A percentile compares a stretch with the other conserved stretches of the same genome.
Conservation (phyloP, 768 basidiomycete species). For the Auriscalpium microsporum region DNA sequence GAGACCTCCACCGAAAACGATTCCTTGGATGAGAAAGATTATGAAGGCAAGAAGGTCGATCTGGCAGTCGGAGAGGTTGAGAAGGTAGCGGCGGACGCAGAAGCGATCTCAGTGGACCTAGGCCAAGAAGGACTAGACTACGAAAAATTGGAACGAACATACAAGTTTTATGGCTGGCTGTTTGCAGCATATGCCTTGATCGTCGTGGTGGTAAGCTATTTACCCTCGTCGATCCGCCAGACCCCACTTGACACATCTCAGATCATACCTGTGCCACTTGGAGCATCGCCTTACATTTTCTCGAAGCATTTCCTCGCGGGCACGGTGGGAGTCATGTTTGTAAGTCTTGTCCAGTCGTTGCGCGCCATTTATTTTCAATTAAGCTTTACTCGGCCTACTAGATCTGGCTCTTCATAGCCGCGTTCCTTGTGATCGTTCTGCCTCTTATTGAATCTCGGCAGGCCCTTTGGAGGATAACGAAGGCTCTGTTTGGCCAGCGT, state of each 20-base stretch:
- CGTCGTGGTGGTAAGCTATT: neutral
- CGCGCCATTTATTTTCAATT: constrained; percentile 11
- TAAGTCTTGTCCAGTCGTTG: constrained; percentile 1
- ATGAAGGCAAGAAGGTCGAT: neutral
- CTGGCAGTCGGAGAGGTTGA: neutral
- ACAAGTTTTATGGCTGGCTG: neutral
- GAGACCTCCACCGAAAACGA: neutral
- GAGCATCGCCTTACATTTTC: constrained; percentile 3
- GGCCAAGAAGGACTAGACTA: neutral
- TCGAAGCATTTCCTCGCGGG: constrained; percentile 5
- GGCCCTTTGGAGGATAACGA: constrained; percentile 4
- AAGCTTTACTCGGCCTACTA: neutral
- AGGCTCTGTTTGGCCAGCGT: neutral
- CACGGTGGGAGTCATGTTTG: constrained; percentile 2
- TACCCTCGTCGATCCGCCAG: neutral
- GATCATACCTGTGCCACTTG: constrained; percentile 6
- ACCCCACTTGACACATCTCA: neutral
- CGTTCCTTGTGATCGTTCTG: constrained; percentile 3
- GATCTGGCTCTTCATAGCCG: constrained; percentile 6
- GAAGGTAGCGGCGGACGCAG: neutral
- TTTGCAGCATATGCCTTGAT: neutral
- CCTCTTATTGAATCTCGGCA: constrained; percentile 1
- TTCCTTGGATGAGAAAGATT: neutral
- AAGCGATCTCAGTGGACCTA: neutral
- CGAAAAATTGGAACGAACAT: neutral